Base-by-base conservation (phyloP, 352 stramenopile species). In the Pythium oligandrum region DNA sequence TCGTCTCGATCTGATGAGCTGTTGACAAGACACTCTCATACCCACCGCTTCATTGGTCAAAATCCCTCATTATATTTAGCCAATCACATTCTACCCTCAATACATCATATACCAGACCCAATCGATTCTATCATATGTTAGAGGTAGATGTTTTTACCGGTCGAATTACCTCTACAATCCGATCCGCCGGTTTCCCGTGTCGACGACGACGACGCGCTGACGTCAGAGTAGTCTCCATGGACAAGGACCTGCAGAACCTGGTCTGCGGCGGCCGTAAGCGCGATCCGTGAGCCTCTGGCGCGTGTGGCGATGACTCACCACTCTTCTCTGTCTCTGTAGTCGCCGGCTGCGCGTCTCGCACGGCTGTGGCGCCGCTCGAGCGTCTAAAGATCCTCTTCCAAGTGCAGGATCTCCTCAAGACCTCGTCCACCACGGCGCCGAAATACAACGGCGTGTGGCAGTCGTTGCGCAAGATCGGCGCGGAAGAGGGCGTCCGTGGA, bases 371-470 rank as follows among this genome's bases (percentile, higher is more conserved):
- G 38, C 82, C 77, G 5, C 67, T 90, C 32, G 79, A 93, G 63
- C 71, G 82, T 6, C 69, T 90, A 46, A 93, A 90, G 61, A 93
- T 93, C 61, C 62, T 90, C 42, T 78, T 78, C 46, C 82, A 93
- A 52, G 76, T 90, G 40, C 82, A 93, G 60, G 79, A 90, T 55
- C 60, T 89, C 43, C 49, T 60, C 4, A 56, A 57, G 36, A 35
- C 4, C 51, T n/a, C 30, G 1, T 10, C 30, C 5, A 11, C 31
- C 1, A 42, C 42, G 5, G 50, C 62, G 34, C 34, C 59, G 40
- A 85, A 87, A 52, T 90, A 89, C 61, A 68, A 72, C 12, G 71
- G 69, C 46, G 64, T 92, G 26, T 51, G 53, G 37, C 67, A 76
- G 56, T 88, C 79, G 32, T 53, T 93, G 32, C 65, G 66, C 12